These are phyloP conservation scores for Cryptococcus deneoformans DNA, from an alignment of 1,284 basidiomycete genomes.

Conservation along the genomic window DNA sequence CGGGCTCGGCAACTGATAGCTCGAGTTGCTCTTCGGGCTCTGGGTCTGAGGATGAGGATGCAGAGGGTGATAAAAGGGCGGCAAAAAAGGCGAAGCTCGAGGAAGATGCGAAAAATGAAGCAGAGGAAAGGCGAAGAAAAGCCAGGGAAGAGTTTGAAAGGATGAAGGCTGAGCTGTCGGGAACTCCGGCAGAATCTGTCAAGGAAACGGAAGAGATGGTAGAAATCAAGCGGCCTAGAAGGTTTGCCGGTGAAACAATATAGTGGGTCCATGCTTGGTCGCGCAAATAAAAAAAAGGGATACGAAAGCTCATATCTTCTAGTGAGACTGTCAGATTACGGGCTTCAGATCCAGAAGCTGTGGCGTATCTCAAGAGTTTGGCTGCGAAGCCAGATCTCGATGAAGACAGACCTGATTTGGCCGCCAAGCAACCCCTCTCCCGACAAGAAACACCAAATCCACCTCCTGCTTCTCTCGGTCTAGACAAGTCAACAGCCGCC, in stretches of 20 bases:
- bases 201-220: slow-evolving; percentile 28
- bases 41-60: slow-evolving; percentile 12
- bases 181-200: slow-evolving; percentile 3
- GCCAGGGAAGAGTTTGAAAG: slow-evolving; percentile 22
- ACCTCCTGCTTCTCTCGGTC: neutral
- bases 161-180: slow-evolving; percentile 16
- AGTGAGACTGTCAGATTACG: slow-evolving; percentile 42
- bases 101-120: slow-evolving; percentile 15
- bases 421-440: neutral
- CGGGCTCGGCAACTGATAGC: slow-evolving; percentile 15
- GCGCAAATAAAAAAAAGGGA: neutral
- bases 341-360: slow-evolving; percentile 38
- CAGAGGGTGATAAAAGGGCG: slow-evolving; percentile 11
- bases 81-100: slow-evolving; percentile 13
- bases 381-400: neutral
- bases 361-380: slow-evolving; percentile 20
- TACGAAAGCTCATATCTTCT: neutral
- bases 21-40: slow-evolving; percentile 11
- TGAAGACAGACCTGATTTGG: neutral
- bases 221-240: slow-evolving; percentile 35
- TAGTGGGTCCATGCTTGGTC: slow-evolving; percentile 25
- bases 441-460: neutral
- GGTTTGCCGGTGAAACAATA: slow-evolving; percentile 47
- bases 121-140: slow-evolving; percentile 19
- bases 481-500: neutral